Base-by-base conservation (phyloP, 805 yeast genomes). In the Torulaspora gathmanii region DNA sequence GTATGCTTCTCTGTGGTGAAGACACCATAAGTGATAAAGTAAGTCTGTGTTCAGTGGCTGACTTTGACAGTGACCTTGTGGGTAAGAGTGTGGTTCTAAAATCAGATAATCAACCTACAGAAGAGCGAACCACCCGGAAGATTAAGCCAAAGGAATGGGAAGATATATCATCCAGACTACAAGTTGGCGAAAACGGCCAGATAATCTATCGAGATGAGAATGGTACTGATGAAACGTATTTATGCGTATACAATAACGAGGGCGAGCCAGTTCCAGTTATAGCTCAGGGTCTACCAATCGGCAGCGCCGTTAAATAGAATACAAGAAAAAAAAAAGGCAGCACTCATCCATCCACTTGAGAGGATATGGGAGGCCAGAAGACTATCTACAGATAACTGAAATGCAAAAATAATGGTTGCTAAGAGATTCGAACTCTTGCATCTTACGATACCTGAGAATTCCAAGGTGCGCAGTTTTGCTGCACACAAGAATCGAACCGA, bases 1-100 rank as follows among this genome's bases (percentile, higher is more conserved):
- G 83, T 0, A 82, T 82, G 87, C 55, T 82, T 1, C 56, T 82
- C 16, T 86, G 86, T n/a, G 80, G 85, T 1, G 76, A 67, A 26
- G 60, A 47, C 11, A 28, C 42, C 0, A 22, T 17, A n/a, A 22
- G 5, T 7, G 51, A 37, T 6, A 25, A 29, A 25, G 56, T 58
- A 3, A 44, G 46, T 35, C 40, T 49, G 4, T 56, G 58, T 20
- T 33, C 44, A 15, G 60, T 59, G 17, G 40, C 33, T 11, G n/a
- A 15, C 1, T 15, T 33, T 20, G 35, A 23, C 3, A 35, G 25
- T 15, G 15, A 25, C 1, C 37, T 45, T 4, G 38, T 53, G 10
- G 58, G 58, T n/a, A 41, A 34, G 10, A 44, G 40, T 25, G 51
- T 57, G 11, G 47, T 46, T 9, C 37, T 56, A 23, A 15, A 39